Conservation (phyloP, 2,329 filamentous ascomycete species). For the Hymenoscyphus albidus region DNA sequence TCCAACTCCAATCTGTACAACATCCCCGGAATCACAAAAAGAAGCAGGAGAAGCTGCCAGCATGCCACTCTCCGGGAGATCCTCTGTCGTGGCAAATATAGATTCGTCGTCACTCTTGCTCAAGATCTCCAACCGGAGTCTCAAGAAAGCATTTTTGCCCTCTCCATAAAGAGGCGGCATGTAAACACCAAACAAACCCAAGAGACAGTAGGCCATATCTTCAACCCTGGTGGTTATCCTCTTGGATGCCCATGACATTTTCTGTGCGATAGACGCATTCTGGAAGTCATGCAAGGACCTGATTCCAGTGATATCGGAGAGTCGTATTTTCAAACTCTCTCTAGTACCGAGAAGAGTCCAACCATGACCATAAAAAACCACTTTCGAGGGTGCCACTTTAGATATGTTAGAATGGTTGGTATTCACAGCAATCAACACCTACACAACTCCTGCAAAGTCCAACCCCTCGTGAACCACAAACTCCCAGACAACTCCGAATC, state of each 20-base stretch:
- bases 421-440: not conserved
- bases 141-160: constrained; percentile 35
- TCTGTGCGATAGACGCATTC: constrained; percentile 32
- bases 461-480: constrained; percentile 9
- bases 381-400: constrained; percentile 4
- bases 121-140: constrained; percentile 37
- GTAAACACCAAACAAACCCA: constrained; percentile 34
- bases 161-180: constrained; percentile 39
- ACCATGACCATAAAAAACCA: constrained; percentile 10
- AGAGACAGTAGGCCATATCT: constrained; percentile 36
- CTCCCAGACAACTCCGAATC: not conserved
- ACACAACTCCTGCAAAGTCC: constrained; percentile 10
- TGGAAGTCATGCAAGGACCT: constrained; percentile 6
- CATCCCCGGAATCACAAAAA: not conserved
- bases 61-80: not conserved
- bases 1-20: not conserved
- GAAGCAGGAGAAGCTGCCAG: not conserved
- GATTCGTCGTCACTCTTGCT: constrained; percentile 36
- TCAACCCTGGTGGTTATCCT: constrained; percentile 32
- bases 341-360: constrained; percentile 3
- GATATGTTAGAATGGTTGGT: not conserved
- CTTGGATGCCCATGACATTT: constrained; percentile 37
- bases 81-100: constrained; percentile 33
- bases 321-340: not conserved
- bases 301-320: constrained; percentile 3